Evolutionary conservation across 345 rosid genomes (phyloP).

Genomic region (Brassica juncea): DNA sequence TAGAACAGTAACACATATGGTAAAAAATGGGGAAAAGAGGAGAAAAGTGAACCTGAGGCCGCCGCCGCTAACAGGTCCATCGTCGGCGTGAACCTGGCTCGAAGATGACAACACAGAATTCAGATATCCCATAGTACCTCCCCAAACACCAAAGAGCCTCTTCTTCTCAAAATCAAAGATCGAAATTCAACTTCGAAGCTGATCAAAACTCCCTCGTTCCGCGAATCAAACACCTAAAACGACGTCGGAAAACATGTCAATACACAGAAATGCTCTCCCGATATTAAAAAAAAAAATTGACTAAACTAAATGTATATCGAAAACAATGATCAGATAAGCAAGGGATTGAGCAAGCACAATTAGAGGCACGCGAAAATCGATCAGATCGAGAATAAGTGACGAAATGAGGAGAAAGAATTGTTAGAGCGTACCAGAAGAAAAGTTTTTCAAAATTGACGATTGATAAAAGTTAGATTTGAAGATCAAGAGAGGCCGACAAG

Average conservation of each 20-base stretch:
- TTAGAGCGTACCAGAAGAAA: conserved; percentile 11
- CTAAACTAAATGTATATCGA: neutral
- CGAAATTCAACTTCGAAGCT: neutral
- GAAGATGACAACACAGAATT: conserved; percentile 78
- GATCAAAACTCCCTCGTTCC: neutral
- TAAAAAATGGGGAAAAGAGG: neutral
- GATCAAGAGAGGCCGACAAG: conserved; percentile 6
- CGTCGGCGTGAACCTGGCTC: conserved; percentile 70
- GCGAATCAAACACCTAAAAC: neutral
- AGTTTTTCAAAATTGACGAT: neutral
- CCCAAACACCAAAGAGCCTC: conserved; percentile 26
- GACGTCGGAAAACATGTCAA: neutral
- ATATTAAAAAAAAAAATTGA: neutral
- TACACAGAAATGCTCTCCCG: neutral
- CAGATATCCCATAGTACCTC: conserved; percentile 66
- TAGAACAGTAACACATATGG: neutral
- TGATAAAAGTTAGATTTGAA: neutral
- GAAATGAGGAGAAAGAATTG: neutral
- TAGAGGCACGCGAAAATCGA: neutral
- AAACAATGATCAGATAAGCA: neutral
- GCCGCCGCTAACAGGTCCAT: conserved; percentile 85
- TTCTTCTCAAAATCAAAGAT: conserved; percentile 29
- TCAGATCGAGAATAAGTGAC: conserved; percentile 16
- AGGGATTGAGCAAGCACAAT: neutral
- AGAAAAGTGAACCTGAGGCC: conserved; percentile 68